These are phyloP conservation scores for Bolboschoenus planiculmis DNA, from an alignment of 176 grass and related monocot species.

Conservation along the genomic window DNA sequence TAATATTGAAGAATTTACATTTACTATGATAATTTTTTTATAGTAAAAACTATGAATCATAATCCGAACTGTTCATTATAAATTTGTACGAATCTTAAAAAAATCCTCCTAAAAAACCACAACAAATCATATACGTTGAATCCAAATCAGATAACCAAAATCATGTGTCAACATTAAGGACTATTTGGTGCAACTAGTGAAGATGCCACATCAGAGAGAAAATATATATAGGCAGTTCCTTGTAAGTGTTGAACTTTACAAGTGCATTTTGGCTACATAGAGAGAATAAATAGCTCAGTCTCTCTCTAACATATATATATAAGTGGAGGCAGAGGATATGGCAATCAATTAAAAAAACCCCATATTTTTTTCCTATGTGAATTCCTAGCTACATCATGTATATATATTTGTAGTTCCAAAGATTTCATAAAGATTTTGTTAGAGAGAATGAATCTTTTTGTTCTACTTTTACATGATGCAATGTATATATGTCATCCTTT, in stretches of 20 bases:
- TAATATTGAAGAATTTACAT: no score
- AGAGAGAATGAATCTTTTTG: background rate
- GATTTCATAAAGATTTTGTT: background rate
- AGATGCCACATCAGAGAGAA: background rate
- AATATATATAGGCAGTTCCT: background rate
- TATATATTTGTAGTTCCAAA: background rate
- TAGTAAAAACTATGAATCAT: no score
- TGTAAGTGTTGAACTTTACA: background rate
- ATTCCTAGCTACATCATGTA: background rate
- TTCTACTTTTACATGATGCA: slow-evolving; percentile 2
- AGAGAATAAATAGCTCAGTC: no score
- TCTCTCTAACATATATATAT: no score
- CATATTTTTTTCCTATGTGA: background rate
- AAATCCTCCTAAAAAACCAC: no score
- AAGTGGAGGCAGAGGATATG: background rate
- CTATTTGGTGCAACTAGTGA: background rate
- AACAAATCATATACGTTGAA: no score
- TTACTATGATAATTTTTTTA: no score
- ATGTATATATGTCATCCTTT: background rate
- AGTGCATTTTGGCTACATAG: background rate
- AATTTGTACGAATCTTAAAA: no score
- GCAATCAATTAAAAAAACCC: background rate
- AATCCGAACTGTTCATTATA: no score
- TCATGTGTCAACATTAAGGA: no score
- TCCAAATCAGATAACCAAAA: no score